Evolutionary conservation across 768 basidiomycete species (phyloP).

Genomic region (Panaeolus papilionaceus): DNA sequence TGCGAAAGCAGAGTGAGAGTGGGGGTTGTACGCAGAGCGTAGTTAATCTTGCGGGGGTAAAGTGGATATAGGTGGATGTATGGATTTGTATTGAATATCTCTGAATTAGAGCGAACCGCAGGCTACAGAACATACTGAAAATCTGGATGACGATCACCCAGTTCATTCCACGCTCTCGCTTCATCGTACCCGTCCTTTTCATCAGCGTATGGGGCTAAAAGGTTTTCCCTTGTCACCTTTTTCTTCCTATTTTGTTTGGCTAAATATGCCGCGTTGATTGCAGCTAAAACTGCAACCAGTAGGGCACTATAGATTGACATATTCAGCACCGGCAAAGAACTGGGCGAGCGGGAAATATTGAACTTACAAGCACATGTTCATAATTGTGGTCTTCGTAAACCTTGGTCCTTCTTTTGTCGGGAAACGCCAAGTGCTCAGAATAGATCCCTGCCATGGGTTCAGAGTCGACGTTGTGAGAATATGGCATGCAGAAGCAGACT

Average conservation of each 20-base stretch:
- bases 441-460: conserved; percentile 8
- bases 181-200: neutral
- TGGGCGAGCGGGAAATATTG: neutral
- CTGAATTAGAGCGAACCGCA: neutral
- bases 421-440: conserved; percentile 20
- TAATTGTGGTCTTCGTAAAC: conserved; percentile 17
- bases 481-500: neutral
- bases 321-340: neutral
- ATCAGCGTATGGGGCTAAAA: neutral
- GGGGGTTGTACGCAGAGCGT: neutral
- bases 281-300: neutral
- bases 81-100: neutral
- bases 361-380: conserved; percentile 15
- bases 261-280: neutral
- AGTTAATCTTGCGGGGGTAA: neutral
- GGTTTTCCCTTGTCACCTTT: neutral
- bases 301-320: neutral
- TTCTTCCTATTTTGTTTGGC: conserved; percentile 14
- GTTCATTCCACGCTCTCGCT: conserved; percentile 18
- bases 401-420: conserved; percentile 18
- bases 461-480: neutral
- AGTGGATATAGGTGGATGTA: neutral
- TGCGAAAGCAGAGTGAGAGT: neutral
- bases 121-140: conserved; percentile 16
- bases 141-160: conserved; percentile 22